These are phyloP conservation scores for Aspergillus clavatus DNA, from an alignment of 2,329 filamentous ascomycete genomes.

Conservation along the genomic window DNA sequence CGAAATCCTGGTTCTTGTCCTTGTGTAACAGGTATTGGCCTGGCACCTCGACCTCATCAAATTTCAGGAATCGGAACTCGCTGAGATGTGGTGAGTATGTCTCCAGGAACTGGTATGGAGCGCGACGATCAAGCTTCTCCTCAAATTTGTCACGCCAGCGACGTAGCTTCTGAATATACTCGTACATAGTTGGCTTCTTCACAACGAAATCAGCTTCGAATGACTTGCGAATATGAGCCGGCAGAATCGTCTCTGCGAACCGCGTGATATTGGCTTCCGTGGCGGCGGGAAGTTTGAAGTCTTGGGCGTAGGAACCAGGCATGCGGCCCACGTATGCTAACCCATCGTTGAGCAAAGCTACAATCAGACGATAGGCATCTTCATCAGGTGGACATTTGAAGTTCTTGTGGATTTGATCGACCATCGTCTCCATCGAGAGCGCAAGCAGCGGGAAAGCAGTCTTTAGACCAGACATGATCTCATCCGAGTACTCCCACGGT, in stretches of 20 bases:
- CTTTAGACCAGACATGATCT: constrained; percentile 92
- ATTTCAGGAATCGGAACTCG: constrained; percentile 96
- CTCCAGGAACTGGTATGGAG: constrained; percentile 70
- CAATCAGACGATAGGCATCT: constrained; percentile 93
- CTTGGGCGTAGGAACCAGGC: constrained; percentile 79
- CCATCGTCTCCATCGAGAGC: constrained; percentile 98
- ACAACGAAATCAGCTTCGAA: constrained; percentile 97
- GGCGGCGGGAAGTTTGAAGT: constrained; percentile 80
- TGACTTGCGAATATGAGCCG: constrained; percentile 87
- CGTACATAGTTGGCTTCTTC: constrained; percentile 94
- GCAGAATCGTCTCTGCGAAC: constrained; percentile 93
- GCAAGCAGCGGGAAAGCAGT: constrained; percentile 94
- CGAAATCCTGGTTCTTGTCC: constrained; percentile 98
- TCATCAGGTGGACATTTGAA: constrained; percentile 99
- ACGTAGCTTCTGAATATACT: constrained; percentile 95
- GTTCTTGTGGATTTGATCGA: constrained; percentile 96
- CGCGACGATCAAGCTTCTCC: constrained; percentile 86
- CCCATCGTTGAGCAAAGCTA: constrained; percentile 94
- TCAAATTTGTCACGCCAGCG: constrained; percentile 98
- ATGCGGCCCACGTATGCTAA: constrained; percentile 86
- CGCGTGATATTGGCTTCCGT: constrained; percentile 96
- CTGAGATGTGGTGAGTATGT: constrained; percentile 84
- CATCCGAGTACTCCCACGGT: constrained; percentile 94
- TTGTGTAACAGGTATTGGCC: constrained; percentile 96
- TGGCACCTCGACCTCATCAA: constrained; percentile 96